Base-by-base conservation (phyloP, 2,329 filamentous ascomycete genomes). In the Aspergillus clavatus region DNA sequence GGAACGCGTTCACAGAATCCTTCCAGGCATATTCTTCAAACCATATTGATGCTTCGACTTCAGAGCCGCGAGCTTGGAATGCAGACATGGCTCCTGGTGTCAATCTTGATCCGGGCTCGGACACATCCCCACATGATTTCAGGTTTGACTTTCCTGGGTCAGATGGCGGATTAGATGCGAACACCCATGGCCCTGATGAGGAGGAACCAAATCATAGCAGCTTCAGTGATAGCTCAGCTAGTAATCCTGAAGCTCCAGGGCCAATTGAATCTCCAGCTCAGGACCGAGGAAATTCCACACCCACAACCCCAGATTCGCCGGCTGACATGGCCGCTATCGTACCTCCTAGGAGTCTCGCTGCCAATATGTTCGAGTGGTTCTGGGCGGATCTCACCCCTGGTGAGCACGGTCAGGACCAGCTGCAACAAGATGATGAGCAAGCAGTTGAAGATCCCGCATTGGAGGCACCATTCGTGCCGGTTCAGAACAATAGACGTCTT, bases 391-490 rank as follows among this genome's bases (percentile, higher is more conserved):
- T 72, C 10, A 52, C 58, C 12, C 54, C 58, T 14, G 45, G 48
- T 40, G 53, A 56, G 8, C 47, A 52, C 46, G 44, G 38, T 27
- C 65, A 70, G 47, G 69, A 79, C 45, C 67, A 65, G 29, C 63
- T 67, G 40, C 68, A 60, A 12, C 71, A 68, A 10, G 74, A 82
- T 42, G 81, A 83, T 51, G 82, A 83, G 42, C 78, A 79, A 37
- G 66, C 81, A 21, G 76, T 82, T 18, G 72, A 80, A 48, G 75
- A 83, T 46, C 67, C 81, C 21, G 77, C 74, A 6, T 72, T 77
- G 23, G 82, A 86, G 62, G 75, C 76, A 11, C 80, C 78, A 1
- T 82, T 84, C 53, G 77, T 82, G 0, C 77, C 77, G 23, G 71
- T 78, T 50, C 68, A 70, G 48, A 71, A 69, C 36, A 69, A 70